phyloP scores from a whole-genome alignment of 371 early-diverging fungal species.

The Saksenaea oblongispora region DNA sequence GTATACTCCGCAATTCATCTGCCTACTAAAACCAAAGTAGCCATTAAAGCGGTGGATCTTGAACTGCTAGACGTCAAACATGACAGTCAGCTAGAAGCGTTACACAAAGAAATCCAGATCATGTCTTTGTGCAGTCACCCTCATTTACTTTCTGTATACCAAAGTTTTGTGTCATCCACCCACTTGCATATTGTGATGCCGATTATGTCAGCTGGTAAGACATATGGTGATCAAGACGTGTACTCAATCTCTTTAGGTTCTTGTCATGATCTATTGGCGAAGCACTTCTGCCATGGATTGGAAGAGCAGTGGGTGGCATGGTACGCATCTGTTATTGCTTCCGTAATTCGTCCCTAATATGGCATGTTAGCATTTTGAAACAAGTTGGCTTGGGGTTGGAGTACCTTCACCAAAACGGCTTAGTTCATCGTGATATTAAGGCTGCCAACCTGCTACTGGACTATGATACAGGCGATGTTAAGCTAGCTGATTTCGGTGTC shows the following conservation, averaged over 20 bases:
- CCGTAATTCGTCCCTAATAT: not conserved
- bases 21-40: slow-evolving; percentile 32
- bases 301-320: slow-evolving; percentile 40
- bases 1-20: slow-evolving; percentile 40
- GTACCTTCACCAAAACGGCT: slow-evolving; percentile 89
- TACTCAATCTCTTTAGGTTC: slow-evolving; percentile 24
- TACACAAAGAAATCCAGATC: slow-evolving; percentile 68
- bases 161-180: slow-evolving; percentile 62
- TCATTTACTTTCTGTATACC: slow-evolving; percentile 65
- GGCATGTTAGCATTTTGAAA: slow-evolving; percentile 63
- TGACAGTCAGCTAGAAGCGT: slow-evolving; percentile 33
- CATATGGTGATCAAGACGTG: not conserved
- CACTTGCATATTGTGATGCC: slow-evolving; percentile 71
- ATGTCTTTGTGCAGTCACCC: slow-evolving; percentile 72
- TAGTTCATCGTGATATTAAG: slow-evolving; percentile 97
- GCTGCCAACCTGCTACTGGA: slow-evolving; percentile 89
- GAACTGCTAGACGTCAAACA: slow-evolving; percentile 27
- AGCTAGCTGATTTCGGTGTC: slow-evolving; percentile 53
- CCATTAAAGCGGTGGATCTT: slow-evolving; percentile 42
- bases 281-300: slow-evolving; percentile 27
- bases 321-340: slow-evolving; percentile 11
- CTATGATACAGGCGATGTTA: slow-evolving; percentile 57
- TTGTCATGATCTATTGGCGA: slow-evolving; percentile 37
- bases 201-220: slow-evolving; percentile 62
- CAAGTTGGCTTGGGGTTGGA: slow-evolving; percentile 86